Evolutionary conservation across 768 basidiomycete species (phyloP).

Genomic region (Mycena maculata): DNA sequence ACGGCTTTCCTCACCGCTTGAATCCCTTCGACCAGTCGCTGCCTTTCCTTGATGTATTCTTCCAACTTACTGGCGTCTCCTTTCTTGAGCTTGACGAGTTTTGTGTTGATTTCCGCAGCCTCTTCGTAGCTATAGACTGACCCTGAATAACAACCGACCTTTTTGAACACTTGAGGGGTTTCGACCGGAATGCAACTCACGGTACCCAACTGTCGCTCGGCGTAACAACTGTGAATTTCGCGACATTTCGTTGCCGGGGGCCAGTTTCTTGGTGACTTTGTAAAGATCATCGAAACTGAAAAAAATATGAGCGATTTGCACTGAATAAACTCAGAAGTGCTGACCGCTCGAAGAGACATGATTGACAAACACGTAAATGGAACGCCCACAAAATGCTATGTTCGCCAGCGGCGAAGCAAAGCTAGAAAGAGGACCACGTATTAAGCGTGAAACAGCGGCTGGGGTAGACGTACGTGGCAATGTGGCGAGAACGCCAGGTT

Average conservation of each 20-base stretch:
- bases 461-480: conserved; percentile 39
- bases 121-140: conserved; percentile 26
- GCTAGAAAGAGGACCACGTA: conserved; percentile 14
- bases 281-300: conserved; percentile 22
- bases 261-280: conserved; percentile 21
- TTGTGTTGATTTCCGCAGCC: conserved; percentile 17
- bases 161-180: not conserved
- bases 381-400: conserved; percentile 35
- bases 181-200: not conserved
- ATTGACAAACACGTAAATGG: conserved; percentile 30
- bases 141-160: not conserved
- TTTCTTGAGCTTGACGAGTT: conserved; percentile 24
- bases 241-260: not conserved
- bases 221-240: not conserved
- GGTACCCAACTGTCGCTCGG: not conserved
- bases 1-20: conserved; percentile 6
- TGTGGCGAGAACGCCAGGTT: conserved; percentile 41
- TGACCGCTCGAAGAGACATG: conserved; percentile 31
- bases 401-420: conserved; percentile 28
- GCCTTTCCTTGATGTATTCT: conserved; percentile 7
- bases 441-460: not conserved
- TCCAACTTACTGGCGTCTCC: conserved; percentile 16
- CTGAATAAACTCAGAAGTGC: not conserved
- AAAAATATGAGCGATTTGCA: not conserved
- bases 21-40: conserved; percentile 24